phyloP scores from a whole-genome alignment of 192 early-diverging fungal genomes.

The Dissophora globulifera region DNA sequence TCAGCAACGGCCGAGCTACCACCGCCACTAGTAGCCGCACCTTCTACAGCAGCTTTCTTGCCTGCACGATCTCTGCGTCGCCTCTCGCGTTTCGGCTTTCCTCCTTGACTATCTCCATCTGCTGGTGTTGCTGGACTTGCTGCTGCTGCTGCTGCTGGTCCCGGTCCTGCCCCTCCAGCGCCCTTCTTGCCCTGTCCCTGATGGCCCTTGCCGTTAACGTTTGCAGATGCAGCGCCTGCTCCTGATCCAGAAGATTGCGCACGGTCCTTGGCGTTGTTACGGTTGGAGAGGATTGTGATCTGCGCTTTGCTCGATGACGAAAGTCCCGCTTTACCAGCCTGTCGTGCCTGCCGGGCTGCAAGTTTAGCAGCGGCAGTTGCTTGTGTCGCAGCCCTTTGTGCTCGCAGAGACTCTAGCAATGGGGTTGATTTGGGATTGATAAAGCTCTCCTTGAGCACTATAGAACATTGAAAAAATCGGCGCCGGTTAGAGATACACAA shows the following conservation, averaged over 20 bases:
- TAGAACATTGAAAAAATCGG: not conserved
- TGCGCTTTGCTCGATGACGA: slow-evolving; percentile 30
- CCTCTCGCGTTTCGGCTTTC: slow-evolving; percentile 46
- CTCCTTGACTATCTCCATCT: slow-evolving; percentile 4
- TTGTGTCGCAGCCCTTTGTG: slow-evolving; percentile 72
- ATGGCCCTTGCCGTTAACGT: too few relatives aligned
- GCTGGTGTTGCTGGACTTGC: too few relatives aligned
- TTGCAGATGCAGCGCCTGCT: too few relatives aligned
- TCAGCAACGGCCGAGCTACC: not conserved
- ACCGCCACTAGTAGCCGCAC: not conserved
- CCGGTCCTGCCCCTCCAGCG: too few relatives aligned
- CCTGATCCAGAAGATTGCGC: not conserved
- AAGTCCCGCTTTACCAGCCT: slow-evolving; percentile 37
- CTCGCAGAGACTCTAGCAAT: slow-evolving; percentile 76
- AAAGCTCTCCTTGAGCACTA: slow-evolving; percentile 42
- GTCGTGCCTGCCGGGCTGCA: slow-evolving; percentile 38
- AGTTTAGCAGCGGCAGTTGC: slow-evolving; percentile 56
- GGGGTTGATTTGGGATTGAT: slow-evolving; percentile 79
- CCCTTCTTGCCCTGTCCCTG: too few relatives aligned
- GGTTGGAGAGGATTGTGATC: slow-evolving; percentile 39
- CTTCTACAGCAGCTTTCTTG: slow-evolving; percentile 18
- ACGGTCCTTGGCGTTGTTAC: slow-evolving; percentile 35
- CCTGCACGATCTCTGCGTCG: slow-evolving; percentile 33
- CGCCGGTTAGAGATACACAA: too few relatives aligned
- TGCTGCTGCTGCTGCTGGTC: too few relatives aligned